Evolutionary conservation across 2,329 filamentous ascomycete genomes (phyloP).

Genomic region (Stachybotrys elegans): DNA sequence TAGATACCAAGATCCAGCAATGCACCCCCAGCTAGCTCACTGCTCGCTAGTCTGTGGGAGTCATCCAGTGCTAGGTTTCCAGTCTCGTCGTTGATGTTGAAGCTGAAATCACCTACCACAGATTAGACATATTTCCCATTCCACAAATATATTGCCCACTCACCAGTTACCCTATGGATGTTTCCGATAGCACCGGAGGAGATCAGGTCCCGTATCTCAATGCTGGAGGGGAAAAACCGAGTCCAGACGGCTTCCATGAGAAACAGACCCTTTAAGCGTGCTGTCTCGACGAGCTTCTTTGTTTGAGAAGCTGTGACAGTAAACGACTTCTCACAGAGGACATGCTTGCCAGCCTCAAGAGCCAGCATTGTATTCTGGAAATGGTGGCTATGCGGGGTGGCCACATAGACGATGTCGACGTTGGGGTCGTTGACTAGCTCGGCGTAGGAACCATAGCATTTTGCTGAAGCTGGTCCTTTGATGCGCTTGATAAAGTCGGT

Average conservation of each 20-base stretch:
- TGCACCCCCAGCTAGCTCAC: constrained; percentile 73
- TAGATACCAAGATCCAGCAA: constrained; percentile 83
- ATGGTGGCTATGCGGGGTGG: constrained; percentile 85
- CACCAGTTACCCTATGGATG: constrained; percentile 48
- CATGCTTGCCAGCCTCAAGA: constrained; percentile 75
- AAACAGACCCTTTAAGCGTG: constrained; percentile 65
- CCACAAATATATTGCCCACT: too few relatives aligned
- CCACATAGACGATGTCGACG: constrained; percentile 81
- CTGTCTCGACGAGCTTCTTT: constrained; percentile 63
- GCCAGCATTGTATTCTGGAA: constrained; percentile 82
- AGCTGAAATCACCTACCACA: constrained; percentile 48
- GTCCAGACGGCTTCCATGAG: constrained; percentile 88
- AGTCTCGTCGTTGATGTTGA: constrained; percentile 53
- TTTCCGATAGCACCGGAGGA: constrained; percentile 47
- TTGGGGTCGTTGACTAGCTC: constrained; percentile 72
- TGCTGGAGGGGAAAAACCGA: constrained; percentile 75
- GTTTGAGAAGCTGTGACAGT: constrained; percentile 77
- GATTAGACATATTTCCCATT: constrained; percentile 28
- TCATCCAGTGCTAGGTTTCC: constrained; percentile 50
- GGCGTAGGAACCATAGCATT: constrained; percentile 73
- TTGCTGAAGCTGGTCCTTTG: constrained; percentile 58
- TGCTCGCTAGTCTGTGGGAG: constrained; percentile 71
- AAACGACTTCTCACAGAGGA: constrained; percentile 85
- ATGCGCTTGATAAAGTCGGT: constrained; percentile 65
- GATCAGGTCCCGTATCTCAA: constrained; percentile 63